phyloP scores from a whole-genome alignment of 2,329 filamentous ascomycete species.

The Cladosporium sp. region DNA sequence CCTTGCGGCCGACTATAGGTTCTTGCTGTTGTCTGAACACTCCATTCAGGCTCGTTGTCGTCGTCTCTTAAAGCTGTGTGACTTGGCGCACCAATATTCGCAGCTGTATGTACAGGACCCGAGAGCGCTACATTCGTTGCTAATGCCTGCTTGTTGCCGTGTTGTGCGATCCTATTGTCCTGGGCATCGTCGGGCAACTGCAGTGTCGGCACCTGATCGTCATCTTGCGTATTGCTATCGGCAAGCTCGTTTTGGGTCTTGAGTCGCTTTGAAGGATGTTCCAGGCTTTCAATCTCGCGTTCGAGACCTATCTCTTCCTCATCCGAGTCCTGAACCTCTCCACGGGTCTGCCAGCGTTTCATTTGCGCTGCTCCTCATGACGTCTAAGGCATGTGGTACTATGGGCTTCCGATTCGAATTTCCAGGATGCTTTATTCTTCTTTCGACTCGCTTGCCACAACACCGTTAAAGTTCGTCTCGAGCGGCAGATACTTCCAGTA shows the following conservation, averaged over 20 bases:
- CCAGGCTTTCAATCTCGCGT: conserved; percentile 10
- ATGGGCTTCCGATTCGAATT: not conserved
- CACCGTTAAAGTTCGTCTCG: too few relatives aligned
- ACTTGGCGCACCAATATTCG: not conserved
- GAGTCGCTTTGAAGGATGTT: conserved; percentile 18
- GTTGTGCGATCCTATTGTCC: too few relatives aligned
- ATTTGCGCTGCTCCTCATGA: conserved; percentile 34
- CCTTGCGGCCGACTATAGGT: not conserved
- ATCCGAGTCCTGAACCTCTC: conserved; percentile 50
- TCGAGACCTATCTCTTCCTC: conserved; percentile 39
- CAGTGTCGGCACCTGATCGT: not conserved
- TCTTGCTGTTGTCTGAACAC: not conserved
- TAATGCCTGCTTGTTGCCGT: not conserved
- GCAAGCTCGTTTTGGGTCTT: not conserved
- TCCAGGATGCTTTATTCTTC: too few relatives aligned
- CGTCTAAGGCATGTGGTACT: conserved; percentile 8
- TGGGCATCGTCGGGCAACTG: not conserved
- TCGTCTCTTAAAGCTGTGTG: not conserved
- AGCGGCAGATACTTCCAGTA: too few relatives aligned
- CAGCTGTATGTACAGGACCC: not conserved
- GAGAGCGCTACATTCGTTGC: not conserved
- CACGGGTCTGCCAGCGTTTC: conserved; percentile 47
- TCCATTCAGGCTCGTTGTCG: conserved; percentile 9
- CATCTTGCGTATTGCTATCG: not conserved
- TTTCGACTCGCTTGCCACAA: too few relatives aligned